Conservation (phyloP, 768 basidiomycete species). For the Terana coerulea region DNA sequence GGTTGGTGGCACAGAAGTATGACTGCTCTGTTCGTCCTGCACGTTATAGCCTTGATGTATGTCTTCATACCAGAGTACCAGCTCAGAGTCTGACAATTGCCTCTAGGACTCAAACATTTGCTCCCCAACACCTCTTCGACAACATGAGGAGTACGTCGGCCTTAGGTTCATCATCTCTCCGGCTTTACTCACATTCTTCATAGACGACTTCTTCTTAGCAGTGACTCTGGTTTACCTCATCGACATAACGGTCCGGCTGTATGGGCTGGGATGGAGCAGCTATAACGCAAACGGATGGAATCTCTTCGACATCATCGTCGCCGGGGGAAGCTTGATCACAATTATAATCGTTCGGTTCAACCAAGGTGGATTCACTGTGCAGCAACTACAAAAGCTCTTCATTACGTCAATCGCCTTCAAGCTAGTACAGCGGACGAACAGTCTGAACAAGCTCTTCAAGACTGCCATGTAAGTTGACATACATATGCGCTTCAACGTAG, state of each 20-base stretch:
- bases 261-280: slow-evolving; percentile 79
- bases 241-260: slow-evolving; percentile 75
- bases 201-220: slow-evolving; percentile 75
- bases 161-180: not conserved
- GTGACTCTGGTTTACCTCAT: slow-evolving; percentile 69
- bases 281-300: slow-evolving; percentile 95
- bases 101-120: slow-evolving; percentile 76
- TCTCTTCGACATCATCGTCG: slow-evolving; percentile 79
- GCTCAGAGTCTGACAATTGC: slow-evolving; percentile 4
- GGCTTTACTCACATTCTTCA: not conserved
- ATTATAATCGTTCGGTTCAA: slow-evolving; percentile 67
- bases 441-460: slow-evolving; percentile 94
- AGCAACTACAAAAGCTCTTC: slow-evolving; percentile 86
- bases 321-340: slow-evolving; percentile 78
- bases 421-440: slow-evolving; percentile 83
- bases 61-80: slow-evolving; percentile 29
- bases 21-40: slow-evolving; percentile 74
- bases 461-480: slow-evolving; percentile 73
- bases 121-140: slow-evolving; percentile 45
- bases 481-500: not conserved
- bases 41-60: slow-evolving; percentile 81
- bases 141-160: slow-evolving; percentile 52
- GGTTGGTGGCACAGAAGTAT: slow-evolving; percentile 88
- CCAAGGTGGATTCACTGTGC: slow-evolving; percentile 43
- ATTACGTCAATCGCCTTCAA: slow-evolving; percentile 93